phyloP scores from a whole-genome alignment of 768 basidiomycete genomes.

The Cyathus striatus region DNA sequence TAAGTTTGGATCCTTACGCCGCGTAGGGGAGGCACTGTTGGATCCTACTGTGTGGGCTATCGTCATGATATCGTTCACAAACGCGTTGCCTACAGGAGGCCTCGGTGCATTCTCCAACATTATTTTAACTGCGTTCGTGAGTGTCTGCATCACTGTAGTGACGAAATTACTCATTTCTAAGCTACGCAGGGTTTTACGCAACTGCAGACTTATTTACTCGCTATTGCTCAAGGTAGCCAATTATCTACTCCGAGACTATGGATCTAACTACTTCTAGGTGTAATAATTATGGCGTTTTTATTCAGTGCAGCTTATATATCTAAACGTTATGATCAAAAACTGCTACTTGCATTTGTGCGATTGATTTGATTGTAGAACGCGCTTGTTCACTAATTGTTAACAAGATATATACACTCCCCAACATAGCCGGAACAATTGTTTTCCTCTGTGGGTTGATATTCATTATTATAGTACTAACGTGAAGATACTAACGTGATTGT shows the following conservation, averaged over 20 bases:
- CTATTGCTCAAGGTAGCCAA: slow-evolving; percentile 34
- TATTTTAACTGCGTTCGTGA: slow-evolving; percentile 39
- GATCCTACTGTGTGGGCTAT: slow-evolving; percentile 45
- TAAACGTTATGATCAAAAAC: slow-evolving; percentile 36
- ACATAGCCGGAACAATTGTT: slow-evolving; percentile 44
- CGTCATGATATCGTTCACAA: slow-evolving; percentile 40
- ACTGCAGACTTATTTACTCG: slow-evolving; percentile 48
- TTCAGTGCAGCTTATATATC: slow-evolving; percentile 38
- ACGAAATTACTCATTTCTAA: background rate
- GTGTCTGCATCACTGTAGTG: slow-evolving; percentile 3
- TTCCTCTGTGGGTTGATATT: slow-evolving; percentile 28
- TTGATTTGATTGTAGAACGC: background rate
- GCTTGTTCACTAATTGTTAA: background rate
- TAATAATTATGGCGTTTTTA: slow-evolving; percentile 36
- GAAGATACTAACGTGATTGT: background rate
- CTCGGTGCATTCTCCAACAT: slow-evolving; percentile 50
- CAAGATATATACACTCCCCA: slow-evolving; percentile 41
- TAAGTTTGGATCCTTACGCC: too few relatives aligned
- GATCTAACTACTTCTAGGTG: slow-evolving; percentile 17
- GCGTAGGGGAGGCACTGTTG: slow-evolving; percentile 33
- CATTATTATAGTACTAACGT: background rate
- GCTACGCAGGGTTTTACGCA: slow-evolving; percentile 35
- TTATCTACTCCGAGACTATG: background rate
- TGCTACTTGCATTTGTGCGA: slow-evolving; percentile 37
- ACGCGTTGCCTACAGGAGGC: slow-evolving; percentile 42